Base-by-base conservation (phyloP, 176 grass and related monocot species). In the Saccharum officinarum region DNA sequence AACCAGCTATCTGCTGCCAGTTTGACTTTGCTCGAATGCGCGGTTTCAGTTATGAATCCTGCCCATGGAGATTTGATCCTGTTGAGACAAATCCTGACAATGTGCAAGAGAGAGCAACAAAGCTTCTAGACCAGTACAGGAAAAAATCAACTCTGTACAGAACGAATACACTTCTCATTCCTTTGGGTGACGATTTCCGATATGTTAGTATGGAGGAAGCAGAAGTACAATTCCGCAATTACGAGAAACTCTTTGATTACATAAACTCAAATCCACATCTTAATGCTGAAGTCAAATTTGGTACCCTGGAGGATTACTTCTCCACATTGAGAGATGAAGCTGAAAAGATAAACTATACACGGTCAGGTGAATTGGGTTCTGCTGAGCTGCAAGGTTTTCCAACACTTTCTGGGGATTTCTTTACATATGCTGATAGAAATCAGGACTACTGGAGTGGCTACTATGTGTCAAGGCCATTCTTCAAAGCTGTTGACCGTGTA, bases 401-500 rank as follows among this genome's bases (percentile, higher is more conserved):
- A 86, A 92, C 90, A 84, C 93, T 98, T 83, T 98, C 97, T 50
- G 97, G 97, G 28, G 97, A 98, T 91, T 98, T 95, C 86, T 98
- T 98, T 71, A 98, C 97, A 37, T 98, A 98, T 89, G 78, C 97
- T 71, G 97, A 98, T 89, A 88, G 93, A 83, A 95, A 98, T 69
- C 69, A 92, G 83, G 97, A 98, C 78, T 98, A 98, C 81, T 98
- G 97, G 97, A 98, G 97, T 79, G 97, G 97, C 68, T 98, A 98
- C 75, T 98, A 94, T 84, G 97, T 95, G 55, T 98, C 97, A 74
- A 93, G 97, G 75, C 97, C 97, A 31, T 98, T 94, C 76, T 98
- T 98, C 88, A 98, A 98, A 88, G 93, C 97, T 80, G 87, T 98
- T 73, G 97, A 98, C 66, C 91, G 93, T 9, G 83, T 98, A 80